Conservation (phyloP, 495 filamentous ascomycete genomes). For the Talaromyces nanjingensis region DNA sequence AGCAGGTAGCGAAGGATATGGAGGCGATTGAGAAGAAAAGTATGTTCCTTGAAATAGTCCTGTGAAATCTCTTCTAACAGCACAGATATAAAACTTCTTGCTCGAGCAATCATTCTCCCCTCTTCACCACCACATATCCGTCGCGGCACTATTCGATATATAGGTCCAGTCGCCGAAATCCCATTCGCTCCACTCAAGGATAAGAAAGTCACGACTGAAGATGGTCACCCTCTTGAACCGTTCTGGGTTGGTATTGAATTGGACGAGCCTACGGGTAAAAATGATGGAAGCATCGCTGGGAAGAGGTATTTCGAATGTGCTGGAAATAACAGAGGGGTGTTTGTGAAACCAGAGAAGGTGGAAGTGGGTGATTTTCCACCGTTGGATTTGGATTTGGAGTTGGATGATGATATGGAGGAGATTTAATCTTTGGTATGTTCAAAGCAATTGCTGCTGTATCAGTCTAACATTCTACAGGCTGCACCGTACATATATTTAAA, state of each 20-base stretch:
- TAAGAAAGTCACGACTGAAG: conserved; percentile 10
- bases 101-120: conserved; percentile 35
- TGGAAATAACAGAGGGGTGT: conserved; percentile 68
- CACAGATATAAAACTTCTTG: conserved; percentile 26
- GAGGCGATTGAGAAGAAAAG: conserved; percentile 60
- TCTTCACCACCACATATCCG: conserved; percentile 52
- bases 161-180: conserved; percentile 78
- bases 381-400: conserved; percentile 41
- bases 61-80: background rate
- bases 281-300: conserved; percentile 77
- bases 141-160: conserved; percentile 74
- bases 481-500: background rate
- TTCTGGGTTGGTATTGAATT: conserved; percentile 82
- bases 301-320: conserved; percentile 68
- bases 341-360: conserved; percentile 83
- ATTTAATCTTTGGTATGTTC: conserved; percentile 37
- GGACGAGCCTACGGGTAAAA: conserved; percentile 84
- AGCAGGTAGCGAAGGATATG: conserved; percentile 58
- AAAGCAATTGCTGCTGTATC: background rate
- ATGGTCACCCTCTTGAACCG: conserved; percentile 34
- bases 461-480: background rate
- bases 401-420: conserved; percentile 84
- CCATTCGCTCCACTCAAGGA: conserved; percentile 43
- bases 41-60: conserved; percentile 12
- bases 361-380: conserved; percentile 82